Conservation (phyloP, 2,329 filamentous ascomycete genomes). For the Neopestalotiopsis sp. region DNA sequence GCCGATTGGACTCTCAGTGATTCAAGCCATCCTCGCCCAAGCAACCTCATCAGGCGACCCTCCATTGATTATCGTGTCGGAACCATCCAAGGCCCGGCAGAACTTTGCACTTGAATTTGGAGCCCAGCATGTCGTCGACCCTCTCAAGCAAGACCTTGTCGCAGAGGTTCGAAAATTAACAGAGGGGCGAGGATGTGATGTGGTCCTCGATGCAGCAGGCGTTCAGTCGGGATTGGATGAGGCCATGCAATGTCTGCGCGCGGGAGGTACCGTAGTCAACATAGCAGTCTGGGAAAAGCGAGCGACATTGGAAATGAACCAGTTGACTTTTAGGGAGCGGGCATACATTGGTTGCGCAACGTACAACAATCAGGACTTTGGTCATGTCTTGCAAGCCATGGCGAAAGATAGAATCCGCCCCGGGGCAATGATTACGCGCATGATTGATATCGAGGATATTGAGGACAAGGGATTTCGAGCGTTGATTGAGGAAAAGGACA, state of each 20-base stretch:
- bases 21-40: slow-evolving; percentile 61
- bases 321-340: slow-evolving; percentile 58
- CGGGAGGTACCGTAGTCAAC: slow-evolving; percentile 65
- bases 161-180: slow-evolving; percentile 52
- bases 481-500: slow-evolving; percentile 64
- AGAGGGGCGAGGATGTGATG: slow-evolving; percentile 55
- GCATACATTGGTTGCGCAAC: slow-evolving; percentile 48
- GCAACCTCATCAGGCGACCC: slow-evolving; percentile 43
- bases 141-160: slow-evolving; percentile 54
- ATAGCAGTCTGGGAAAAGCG: slow-evolving; percentile 69
- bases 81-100: slow-evolving; percentile 57
- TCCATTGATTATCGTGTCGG: slow-evolving; percentile 60
- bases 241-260: slow-evolving; percentile 55
- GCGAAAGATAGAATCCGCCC: slow-evolving; percentile 54
- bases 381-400: slow-evolving; percentile 60
- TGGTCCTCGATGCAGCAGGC: slow-evolving; percentile 68
- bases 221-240: slow-evolving; percentile 53
- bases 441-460: slow-evolving; percentile 60
- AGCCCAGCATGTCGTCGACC: slow-evolving; percentile 60
- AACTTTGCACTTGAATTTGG: slow-evolving; percentile 59
- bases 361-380: slow-evolving; percentile 49
- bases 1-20: slow-evolving; percentile 66
- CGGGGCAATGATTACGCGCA: slow-evolving; percentile 65
- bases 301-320: slow-evolving; percentile 58
- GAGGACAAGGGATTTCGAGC: slow-evolving; percentile 63